phyloP scores from a whole-genome alignment of 257 asterid genomes.

The Nicotiana obtusifolia region DNA sequence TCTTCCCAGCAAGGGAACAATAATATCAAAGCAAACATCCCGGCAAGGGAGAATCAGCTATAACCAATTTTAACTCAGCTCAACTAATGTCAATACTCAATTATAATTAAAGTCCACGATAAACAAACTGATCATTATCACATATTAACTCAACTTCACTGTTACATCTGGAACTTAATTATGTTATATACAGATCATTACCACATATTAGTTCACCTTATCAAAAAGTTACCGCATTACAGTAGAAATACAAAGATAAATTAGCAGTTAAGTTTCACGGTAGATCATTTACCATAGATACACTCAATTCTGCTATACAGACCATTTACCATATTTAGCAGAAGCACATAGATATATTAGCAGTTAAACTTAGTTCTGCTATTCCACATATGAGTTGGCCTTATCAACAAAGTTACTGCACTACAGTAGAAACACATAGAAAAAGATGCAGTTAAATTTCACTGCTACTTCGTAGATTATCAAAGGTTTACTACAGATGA shows the following conservation, averaged over 20 bases:
- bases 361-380: background rate
- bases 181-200: background rate
- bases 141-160: too few relatives aligned
- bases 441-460: too few relatives aligned
- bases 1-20: too few relatives aligned
- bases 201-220: background rate
- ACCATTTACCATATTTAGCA: background rate
- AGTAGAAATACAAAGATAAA: background rate
- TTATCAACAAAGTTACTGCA: background rate
- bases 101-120: too few relatives aligned
- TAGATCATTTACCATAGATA: background rate
- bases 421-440: too few relatives aligned
- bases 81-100: too few relatives aligned
- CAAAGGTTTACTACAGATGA: too few relatives aligned
- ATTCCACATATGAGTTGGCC: background rate
- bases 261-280: too few relatives aligned
- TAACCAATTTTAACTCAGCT: too few relatives aligned
- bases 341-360: background rate
- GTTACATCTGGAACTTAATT: background rate
- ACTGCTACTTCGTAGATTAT: background rate
- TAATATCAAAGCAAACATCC: too few relatives aligned
- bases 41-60: too few relatives aligned
- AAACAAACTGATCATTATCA: too few relatives aligned
- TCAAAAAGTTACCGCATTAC: background rate
- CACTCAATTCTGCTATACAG: background rate